Base-by-base conservation (phyloP, 768 basidiomycete genomes). In the Lactarius indigo region DNA sequence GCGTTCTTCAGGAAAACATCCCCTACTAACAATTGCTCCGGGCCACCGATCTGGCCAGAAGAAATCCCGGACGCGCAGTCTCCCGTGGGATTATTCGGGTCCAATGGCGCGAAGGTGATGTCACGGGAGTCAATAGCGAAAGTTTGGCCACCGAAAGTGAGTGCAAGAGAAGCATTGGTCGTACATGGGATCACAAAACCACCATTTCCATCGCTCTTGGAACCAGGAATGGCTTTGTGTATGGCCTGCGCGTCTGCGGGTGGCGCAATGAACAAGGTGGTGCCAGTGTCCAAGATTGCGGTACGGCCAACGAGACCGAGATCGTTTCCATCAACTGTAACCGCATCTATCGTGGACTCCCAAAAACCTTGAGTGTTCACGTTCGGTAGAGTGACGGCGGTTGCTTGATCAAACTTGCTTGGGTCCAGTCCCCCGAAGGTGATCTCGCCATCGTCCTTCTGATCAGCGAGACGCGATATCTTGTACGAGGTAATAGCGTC, bases 1-100 rank as follows among this genome's bases (percentile, higher is more conserved):
- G 81, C 88, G 71, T 89, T 91, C 83, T 91, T 91, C 72, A 90
- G 77, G 80, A 90, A 91, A 30, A 87, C 86, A 70, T 88, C 91
- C 33, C 89, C 89, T 41, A 88, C 79, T 66, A 93, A 82, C 90
- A 89, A 92, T 70, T 88, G 82, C 3, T 78, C 82, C 13, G 79
- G 76, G 64, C 82, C 84, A 52, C 84, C 87, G 47, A 91, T 77
- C 54, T 82, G 74, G 5, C 88, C 88, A 12, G 86, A 77, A 13
- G 83, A 79, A 73, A 95, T 89, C 18, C 90, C 89, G 61, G 88
- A 89, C 13, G 84, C 71, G 74, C 93, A 95, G 69, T 83, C 81
- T 35, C 90, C 90, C 4, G 77, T 74, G 37, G 82, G 81, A 44
- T 83, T 74, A 52, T 84, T 85, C 71, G 79, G 72, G 69, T 81